Evolutionary conservation across 2,329 filamentous ascomycete genomes (phyloP).

Genomic region (Sporothrix luriei): DNA sequence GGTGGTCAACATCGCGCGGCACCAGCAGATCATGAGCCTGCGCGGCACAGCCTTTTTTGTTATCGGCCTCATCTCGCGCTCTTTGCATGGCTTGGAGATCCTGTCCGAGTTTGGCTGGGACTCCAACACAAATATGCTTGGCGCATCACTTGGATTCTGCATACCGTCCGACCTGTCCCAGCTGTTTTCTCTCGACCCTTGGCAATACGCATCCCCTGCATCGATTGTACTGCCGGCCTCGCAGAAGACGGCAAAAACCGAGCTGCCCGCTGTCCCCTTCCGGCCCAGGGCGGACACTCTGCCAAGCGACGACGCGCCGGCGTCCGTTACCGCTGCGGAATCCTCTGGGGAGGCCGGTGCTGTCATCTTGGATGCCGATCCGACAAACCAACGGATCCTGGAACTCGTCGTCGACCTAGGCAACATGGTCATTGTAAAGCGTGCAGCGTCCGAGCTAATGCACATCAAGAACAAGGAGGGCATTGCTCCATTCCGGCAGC

Average conservation of each 20-base stretch:
- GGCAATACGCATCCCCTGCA: constrained; percentile 56
- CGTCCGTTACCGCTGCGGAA: constrained; percentile 43
- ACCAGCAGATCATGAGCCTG: constrained; percentile 86
- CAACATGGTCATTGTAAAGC: constrained; percentile 90
- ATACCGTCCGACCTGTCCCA: constrained; percentile 77
- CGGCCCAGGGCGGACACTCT: constrained; percentile 45
- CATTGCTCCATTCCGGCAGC: constrained; percentile 72
- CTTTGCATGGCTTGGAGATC: constrained; percentile 88
- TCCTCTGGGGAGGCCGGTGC: constrained; percentile 37
- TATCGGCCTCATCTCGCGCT: constrained; percentile 86
- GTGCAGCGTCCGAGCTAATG: constrained; percentile 77
- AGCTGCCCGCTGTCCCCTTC: constrained; percentile 49
- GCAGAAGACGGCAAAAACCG: constrained; percentile 56
- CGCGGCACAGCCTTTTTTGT: constrained; percentile 97
- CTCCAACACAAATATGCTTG: constrained; percentile 79
- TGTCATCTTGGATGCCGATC: constrained; percentile 47
- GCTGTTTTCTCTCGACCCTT: constrained; percentile 71
- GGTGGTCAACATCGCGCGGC: constrained; percentile 85
- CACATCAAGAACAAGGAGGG: constrained; percentile 77
- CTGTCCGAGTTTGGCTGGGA: constrained; percentile 91
- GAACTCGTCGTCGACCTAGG: constrained; percentile 85
- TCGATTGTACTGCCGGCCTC: constrained; percentile 54
- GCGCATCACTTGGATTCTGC: constrained; percentile 83
- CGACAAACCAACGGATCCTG: constrained; percentile 73
- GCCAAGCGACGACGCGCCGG: background rate